Evolutionary conservation across 1,284 basidiomycete genomes (phyloP).

Genomic region (Taiwanofungus camphoratus): DNA sequence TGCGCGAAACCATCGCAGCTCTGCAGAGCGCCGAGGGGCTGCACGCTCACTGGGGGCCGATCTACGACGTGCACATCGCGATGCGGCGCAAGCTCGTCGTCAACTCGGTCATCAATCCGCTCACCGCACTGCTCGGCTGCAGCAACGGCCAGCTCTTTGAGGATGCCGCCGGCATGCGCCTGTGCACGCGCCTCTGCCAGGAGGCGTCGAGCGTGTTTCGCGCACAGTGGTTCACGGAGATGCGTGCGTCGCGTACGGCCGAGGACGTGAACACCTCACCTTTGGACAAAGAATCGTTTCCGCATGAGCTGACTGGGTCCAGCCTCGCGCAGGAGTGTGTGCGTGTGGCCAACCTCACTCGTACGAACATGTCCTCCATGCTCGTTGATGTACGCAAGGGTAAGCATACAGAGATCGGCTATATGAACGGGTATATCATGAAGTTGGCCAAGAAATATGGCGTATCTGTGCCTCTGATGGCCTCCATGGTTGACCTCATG

Average conservation of each 20-base stretch:
- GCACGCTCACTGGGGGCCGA: conserved; percentile 61
- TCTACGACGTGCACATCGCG: conserved; percentile 63
- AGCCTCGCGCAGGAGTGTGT: conserved; percentile 46
- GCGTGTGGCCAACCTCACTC: conserved; percentile 51
- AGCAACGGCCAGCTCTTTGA: conserved; percentile 72
- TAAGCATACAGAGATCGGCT: conserved; percentile 71
- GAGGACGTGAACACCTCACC: neutral
- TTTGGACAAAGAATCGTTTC: conserved; percentile 25
- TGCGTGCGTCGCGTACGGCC: conserved; percentile 22
- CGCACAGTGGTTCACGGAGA: conserved; percentile 37
- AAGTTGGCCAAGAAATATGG: conserved; percentile 57
- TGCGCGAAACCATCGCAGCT: conserved; percentile 67
- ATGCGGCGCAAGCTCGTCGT: conserved; percentile 83
- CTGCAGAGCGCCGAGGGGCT: conserved; percentile 57
- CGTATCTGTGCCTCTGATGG: conserved; percentile 52
- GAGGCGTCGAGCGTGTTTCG: conserved; percentile 61
- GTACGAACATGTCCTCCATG: conserved; percentile 75
- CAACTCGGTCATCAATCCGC: conserved; percentile 83
- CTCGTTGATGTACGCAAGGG: conserved; percentile 60
- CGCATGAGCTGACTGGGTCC: conserved; percentile 35
- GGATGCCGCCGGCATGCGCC: conserved; percentile 34
- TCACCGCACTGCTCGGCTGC: conserved; percentile 80
- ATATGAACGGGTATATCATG: conserved; percentile 83
- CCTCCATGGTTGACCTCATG: conserved; percentile 58
- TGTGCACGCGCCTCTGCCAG: conserved; percentile 46